Conservation (phyloP, 192 early-diverging fungal species). For the Podila epicladia region DNA sequence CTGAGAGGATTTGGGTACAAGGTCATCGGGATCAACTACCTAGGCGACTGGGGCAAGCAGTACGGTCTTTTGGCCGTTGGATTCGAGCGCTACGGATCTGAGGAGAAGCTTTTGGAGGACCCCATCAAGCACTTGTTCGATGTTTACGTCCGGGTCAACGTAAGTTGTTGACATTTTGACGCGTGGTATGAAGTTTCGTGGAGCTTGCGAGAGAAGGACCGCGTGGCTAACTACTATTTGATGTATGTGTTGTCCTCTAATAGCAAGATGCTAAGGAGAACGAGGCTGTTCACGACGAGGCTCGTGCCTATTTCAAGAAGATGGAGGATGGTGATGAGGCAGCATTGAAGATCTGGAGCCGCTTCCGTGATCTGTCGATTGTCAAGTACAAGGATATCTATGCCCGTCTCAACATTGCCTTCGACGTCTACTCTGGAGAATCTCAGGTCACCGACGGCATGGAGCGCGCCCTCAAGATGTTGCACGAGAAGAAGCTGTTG, state of each 20-base stretch:
- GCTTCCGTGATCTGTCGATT: conserved; percentile 90
- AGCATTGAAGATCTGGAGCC: conserved; percentile 84
- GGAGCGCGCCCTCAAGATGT: conserved; percentile 71
- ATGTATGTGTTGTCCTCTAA: not conserved
- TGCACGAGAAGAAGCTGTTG: conserved; percentile 77
- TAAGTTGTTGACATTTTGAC: conserved; percentile 70
- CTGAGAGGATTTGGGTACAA: conserved; percentile 84
- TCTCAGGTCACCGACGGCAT: conserved; percentile 87
- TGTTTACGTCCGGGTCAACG: conserved; percentile 91
- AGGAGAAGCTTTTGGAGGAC: conserved; percentile 79
- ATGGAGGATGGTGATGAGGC: conserved; percentile 94
- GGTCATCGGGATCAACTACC: conserved; percentile 89
- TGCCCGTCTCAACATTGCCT: conserved; percentile 88
- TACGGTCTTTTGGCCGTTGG: conserved; percentile 96
- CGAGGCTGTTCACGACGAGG: conserved; percentile 78
- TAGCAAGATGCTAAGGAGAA: conserved; percentile 73
- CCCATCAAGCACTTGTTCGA: conserved; percentile 94
- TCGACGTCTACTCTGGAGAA: conserved; percentile 96
- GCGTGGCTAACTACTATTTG: conserved; percentile 7
- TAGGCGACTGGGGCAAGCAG: conserved; percentile 99
- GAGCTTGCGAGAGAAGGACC: not conserved
- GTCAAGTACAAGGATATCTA: conserved; percentile 94
- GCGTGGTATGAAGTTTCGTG: conserved; percentile 67
- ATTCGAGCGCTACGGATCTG: conserved; percentile 82
- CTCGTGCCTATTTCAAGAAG: conserved; percentile 89